Conservation (phyloP, 2,329 filamentous ascomycete species). For the Penicillium sp. region DNA sequence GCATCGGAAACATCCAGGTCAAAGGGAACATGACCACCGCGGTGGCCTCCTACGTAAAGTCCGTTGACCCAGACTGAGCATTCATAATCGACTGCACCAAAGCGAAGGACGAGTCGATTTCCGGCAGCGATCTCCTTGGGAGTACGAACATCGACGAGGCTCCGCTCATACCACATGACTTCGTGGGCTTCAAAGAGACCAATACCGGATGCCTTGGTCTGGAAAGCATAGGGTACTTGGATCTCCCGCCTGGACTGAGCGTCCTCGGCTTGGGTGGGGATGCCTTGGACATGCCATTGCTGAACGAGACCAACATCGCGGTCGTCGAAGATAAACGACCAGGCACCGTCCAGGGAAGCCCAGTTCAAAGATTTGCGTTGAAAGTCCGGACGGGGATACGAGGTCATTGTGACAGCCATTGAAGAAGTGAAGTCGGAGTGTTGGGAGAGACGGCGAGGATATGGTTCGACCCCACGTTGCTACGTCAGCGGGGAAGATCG, state of each 20-base stretch:
- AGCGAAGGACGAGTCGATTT: slow-evolving; percentile 41
- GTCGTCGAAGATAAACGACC: slow-evolving; percentile 63
- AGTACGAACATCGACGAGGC: slow-evolving; percentile 47
- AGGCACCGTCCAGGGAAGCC: slow-evolving; percentile 57
- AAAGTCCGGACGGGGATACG: slow-evolving; percentile 62
- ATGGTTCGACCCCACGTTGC: slow-evolving; percentile 13
- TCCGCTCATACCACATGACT: slow-evolving; percentile 61
- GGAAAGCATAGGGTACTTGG: slow-evolving; percentile 60
- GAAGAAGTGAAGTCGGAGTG: neutral
- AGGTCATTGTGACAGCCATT: slow-evolving; percentile 2
- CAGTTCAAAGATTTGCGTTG: slow-evolving; percentile 51
- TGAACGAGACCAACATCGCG: slow-evolving; percentile 51
- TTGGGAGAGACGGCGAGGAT: neutral
- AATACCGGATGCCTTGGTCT: slow-evolving; percentile 58
- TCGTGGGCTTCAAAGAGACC: slow-evolving; percentile 58
- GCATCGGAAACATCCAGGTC: slow-evolving; percentile 52
- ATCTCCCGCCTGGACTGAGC: slow-evolving; percentile 48
- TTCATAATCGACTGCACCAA: slow-evolving; percentile 50
- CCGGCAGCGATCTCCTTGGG: slow-evolving; percentile 38
- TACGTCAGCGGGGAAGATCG: slow-evolving; percentile 13
- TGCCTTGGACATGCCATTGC: slow-evolving; percentile 50
- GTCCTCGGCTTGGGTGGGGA: slow-evolving; percentile 39
- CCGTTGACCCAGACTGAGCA: slow-evolving; percentile 54
- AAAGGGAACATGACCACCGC: slow-evolving; percentile 59
- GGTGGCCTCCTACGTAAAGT: slow-evolving; percentile 46